Conservation (phyloP, 208 protist species). For the Vickermania ingenoplastis region DNA sequence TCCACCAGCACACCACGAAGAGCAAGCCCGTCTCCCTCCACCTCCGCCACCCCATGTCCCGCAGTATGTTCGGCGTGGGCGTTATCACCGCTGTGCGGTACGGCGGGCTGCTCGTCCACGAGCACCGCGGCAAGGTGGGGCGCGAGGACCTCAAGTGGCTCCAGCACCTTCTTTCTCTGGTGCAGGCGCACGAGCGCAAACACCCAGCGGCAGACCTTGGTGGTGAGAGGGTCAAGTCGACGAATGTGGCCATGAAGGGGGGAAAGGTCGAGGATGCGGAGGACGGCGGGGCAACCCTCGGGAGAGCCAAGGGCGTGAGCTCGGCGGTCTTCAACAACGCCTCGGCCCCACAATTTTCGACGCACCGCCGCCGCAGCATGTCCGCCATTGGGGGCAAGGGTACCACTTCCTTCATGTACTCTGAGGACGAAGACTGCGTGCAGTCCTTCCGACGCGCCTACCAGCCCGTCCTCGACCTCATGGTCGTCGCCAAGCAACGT, state of each 20-base stretch:
- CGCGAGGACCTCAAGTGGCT: constrained; percentile 29
- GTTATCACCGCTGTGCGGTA: constrained; percentile 47
- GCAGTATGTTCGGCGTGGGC: constrained; percentile 41
- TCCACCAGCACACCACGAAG: constrained; percentile 20
- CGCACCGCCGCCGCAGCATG: not conserved
- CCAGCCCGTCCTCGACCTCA: constrained; percentile 6
- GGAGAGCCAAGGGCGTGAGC: not conserved
- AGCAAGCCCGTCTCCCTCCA: constrained; percentile 48
- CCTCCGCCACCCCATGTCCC: constrained; percentile 23
- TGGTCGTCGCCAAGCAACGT: constrained; percentile 19
- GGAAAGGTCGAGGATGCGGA: not conserved
- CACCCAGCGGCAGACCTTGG: too few relatives aligned
- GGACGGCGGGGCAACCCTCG: not conserved
- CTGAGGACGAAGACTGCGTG: not conserved
- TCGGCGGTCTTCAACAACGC: not conserved
- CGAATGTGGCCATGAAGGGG: not conserved
- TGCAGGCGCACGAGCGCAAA: constrained; percentile 2
- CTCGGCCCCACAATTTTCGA: not conserved
- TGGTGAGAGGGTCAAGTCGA: too few relatives aligned
- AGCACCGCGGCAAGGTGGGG: constrained; percentile 36
- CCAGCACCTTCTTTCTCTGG: constrained; percentile 13
- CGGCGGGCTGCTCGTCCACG: constrained; percentile 45
- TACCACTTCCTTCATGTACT: not conserved
- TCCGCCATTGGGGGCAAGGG: not conserved
- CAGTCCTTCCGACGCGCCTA: not conserved